Evolutionary conservation across 2,329 filamentous ascomycete species (phyloP).

Genomic region (Pseudogymnoascus sp.): DNA sequence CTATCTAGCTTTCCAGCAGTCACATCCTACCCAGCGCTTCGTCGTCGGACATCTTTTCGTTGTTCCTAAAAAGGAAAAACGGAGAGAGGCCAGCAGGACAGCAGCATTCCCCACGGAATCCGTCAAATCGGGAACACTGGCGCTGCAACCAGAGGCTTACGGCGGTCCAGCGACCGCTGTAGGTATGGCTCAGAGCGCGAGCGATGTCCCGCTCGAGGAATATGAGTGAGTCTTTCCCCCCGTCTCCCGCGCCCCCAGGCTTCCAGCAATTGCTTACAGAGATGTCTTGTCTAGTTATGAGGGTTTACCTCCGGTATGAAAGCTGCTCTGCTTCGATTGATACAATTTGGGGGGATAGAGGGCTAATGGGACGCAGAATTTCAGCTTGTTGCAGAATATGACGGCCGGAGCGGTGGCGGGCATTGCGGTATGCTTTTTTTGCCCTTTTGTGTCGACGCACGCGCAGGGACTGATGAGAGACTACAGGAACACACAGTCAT

Average conservation of each 20-base stretch:
- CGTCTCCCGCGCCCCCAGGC: neutral
- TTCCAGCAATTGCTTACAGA: neutral
- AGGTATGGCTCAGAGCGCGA: neutral
- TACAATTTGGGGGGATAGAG: neutral
- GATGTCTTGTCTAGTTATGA: neutral
- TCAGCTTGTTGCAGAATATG: constrained; percentile 92
- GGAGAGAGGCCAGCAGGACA: neutral
- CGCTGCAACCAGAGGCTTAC: constrained; percentile 6
- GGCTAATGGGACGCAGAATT: constrained; percentile 46
- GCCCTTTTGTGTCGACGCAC: constrained; percentile 20
- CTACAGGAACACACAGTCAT: constrained; percentile 91
- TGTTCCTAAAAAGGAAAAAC: neutral
- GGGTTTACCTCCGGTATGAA: neutral
- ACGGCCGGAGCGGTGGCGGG: constrained; percentile 91
- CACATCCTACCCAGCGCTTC: too few species aligned
- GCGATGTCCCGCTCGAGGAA: neutral
- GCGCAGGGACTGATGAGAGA: constrained; percentile 16
- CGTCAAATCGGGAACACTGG: constrained; percentile 6
- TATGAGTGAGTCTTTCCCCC: neutral
- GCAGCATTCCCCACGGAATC: neutral
- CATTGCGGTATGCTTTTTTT: constrained; percentile 65
- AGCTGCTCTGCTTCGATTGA: too few species aligned
- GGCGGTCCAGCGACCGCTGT: constrained; percentile 8
- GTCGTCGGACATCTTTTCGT: too few species aligned
- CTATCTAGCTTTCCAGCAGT: too few species aligned